A percentile compares a stretch with the other conserved stretches of the same genome.
These are phyloP conservation scores for Ganoderma sp. DNA, from an alignment of 1,284 basidiomycete genomes.

Conservation along the genomic window DNA sequence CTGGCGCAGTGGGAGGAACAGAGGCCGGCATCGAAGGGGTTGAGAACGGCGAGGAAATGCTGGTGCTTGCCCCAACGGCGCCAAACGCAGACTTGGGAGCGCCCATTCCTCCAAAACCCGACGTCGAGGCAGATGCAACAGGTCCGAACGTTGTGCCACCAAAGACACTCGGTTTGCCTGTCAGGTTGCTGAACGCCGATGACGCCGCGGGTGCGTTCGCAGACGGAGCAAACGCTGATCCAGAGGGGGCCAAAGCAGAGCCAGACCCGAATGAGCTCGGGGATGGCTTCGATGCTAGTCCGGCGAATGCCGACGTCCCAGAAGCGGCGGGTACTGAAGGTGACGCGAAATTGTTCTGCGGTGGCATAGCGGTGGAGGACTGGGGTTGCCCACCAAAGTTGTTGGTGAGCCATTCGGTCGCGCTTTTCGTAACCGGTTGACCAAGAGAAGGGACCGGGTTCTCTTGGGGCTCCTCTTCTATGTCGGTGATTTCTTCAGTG, in stretches of 20 bases:
- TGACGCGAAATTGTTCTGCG: constrained; percentile 7
- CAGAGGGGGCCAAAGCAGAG: constrained; percentile 20
- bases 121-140: neutral
- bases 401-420: constrained; percentile 48
- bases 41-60: neutral
- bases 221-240: constrained; percentile 13
- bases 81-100: constrained; percentile 27
- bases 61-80: neutral
- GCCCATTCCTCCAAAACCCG: neutral
- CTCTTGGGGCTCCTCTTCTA: constrained; percentile 34
- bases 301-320: constrained; percentile 26
- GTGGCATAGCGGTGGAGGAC: neutral
- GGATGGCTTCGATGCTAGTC: constrained; percentile 18
- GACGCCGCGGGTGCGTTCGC: constrained; percentile 29
- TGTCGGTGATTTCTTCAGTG: constrained; percentile 23
- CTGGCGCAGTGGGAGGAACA: neutral
- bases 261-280: constrained; percentile 10
- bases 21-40: neutral
- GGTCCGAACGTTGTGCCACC: constrained; percentile 29
- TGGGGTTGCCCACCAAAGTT: constrained; percentile 39
- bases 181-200: constrained; percentile 37
- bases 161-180: constrained; percentile 24
- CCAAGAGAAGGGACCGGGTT: constrained; percentile 6
- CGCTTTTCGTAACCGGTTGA: constrained; percentile 35
- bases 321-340: constrained; percentile 8